A percentile compares a stretch with the other conserved stretches of the same genome.
Evolutionary conservation across 2,329 filamentous ascomycete genomes (phyloP).

Genomic region (Trichoderma koningii): DNA sequence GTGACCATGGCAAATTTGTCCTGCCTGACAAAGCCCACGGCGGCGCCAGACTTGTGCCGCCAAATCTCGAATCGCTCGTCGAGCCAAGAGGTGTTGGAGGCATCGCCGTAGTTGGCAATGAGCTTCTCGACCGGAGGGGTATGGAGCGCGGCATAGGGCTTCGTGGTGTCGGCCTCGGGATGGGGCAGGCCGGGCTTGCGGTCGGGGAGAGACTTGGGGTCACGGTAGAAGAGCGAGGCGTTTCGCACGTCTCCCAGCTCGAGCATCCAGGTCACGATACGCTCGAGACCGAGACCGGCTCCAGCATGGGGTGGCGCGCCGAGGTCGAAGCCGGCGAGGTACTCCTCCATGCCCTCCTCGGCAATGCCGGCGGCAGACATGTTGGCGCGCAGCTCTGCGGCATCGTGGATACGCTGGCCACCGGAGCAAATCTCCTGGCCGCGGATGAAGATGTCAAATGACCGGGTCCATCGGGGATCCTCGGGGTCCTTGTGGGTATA

Average conservation of each 20-base stretch:
- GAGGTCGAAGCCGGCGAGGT: slow-evolving; percentile 84
- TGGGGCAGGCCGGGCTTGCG: slow-evolving; percentile 71
- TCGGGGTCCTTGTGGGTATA: slow-evolving; percentile 84
- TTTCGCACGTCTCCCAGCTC: slow-evolving; percentile 87
- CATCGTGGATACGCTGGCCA: slow-evolving; percentile 88
- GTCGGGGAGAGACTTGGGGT: slow-evolving; percentile 81
- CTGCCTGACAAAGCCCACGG: slow-evolving; percentile 78
- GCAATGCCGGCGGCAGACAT: slow-evolving; percentile 76
- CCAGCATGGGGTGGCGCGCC: slow-evolving; percentile 88
- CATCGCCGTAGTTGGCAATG: slow-evolving; percentile 93
- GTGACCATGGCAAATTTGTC: slow-evolving; percentile 80
- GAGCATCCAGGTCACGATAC: slow-evolving; percentile 81
- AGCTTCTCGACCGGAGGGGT: slow-evolving; percentile 80
- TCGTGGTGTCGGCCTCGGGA: slow-evolving; percentile 78
- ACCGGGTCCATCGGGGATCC: slow-evolving; percentile 76
- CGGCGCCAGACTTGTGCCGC: slow-evolving; percentile 82
- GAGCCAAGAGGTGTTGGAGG: slow-evolving; percentile 90
- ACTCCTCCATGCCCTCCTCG: slow-evolving; percentile 84
- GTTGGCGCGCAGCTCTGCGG: slow-evolving; percentile 70
- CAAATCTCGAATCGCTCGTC: slow-evolving; percentile 87
- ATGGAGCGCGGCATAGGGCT: slow-evolving; percentile 51
- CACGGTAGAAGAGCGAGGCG: slow-evolving; percentile 82
- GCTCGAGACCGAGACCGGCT: slow-evolving; percentile 86
- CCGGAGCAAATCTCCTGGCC: slow-evolving; percentile 92
- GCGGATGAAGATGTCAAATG: slow-evolving; percentile 91